A percentile compares a stretch with the other conserved stretches of the same genome.
phyloP scores from a whole-genome alignment of 306 rosid species.

The Cicer cuneatum region DNA sequence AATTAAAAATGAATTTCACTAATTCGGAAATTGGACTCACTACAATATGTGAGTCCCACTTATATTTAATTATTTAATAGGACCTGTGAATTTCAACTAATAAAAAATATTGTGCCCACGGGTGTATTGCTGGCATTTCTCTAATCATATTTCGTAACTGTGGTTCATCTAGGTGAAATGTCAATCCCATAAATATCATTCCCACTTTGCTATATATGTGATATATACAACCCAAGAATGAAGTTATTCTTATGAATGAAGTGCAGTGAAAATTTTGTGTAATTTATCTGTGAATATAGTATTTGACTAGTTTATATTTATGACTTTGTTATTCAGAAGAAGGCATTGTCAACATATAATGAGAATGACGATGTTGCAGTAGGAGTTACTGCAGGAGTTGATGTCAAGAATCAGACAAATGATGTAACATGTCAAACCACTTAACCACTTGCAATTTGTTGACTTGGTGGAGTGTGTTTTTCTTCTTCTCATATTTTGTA shows the following conservation, averaged over 20 bases:
- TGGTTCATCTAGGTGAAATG: too few species aligned
- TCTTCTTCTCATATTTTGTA: constrained; percentile 1
- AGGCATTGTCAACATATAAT: constrained; percentile 64
- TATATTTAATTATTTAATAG: too few species aligned
- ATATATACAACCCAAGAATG: not conserved
- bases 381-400: constrained; percentile 55
- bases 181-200: too few species aligned
- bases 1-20: too few species aligned
- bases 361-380: constrained; percentile 45
- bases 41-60: too few species aligned
- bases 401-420: constrained; percentile 48
- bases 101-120: too few species aligned
- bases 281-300: not conserved
- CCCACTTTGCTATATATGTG: too few species aligned
- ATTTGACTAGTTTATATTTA: constrained; percentile 31
- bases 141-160: too few species aligned
- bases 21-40: too few species aligned
- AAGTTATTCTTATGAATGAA: not conserved
- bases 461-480: constrained; percentile 50
- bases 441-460: constrained; percentile 49
- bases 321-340: constrained; percentile 59
- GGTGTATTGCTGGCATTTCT: too few species aligned
- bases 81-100: too few species aligned
- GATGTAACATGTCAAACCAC: constrained; percentile 65
- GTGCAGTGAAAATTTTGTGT: not conserved